phyloP scores from a whole-genome alignment of 2,329 filamentous ascomycete species.

The Monilinia polystroma region DNA sequence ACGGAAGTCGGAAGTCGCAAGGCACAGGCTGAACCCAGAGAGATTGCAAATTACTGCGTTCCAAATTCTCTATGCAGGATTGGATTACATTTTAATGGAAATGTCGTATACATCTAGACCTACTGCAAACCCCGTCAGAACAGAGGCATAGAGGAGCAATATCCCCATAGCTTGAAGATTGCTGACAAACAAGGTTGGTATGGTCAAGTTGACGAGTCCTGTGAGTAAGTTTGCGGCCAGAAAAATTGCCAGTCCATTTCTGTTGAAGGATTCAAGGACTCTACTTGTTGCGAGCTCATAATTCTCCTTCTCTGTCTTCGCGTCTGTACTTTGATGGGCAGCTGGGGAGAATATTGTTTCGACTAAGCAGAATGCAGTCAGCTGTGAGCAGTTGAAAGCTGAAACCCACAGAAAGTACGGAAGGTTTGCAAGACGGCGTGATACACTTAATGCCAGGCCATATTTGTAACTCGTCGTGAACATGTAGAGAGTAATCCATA shows the following conservation, averaged over 20 bases:
- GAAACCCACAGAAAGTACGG: constrained; percentile 91
- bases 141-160: constrained; percentile 68
- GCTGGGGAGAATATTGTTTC: constrained; percentile 77
- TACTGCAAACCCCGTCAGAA: constrained; percentile 67
- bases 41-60: constrained; percentile 9
- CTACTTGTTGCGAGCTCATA: constrained; percentile 72
- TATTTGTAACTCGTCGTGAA: constrained; percentile 66
- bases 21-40: constrained; percentile 5
- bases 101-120: constrained; percentile 51
- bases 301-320: constrained; percentile 59
- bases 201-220: constrained; percentile 80
- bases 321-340: constrained; percentile 54
- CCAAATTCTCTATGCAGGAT: not conserved
- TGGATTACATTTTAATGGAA: constrained; percentile 24
- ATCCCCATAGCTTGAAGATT: constrained; percentile 68
- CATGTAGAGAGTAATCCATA: constrained; percentile 71
- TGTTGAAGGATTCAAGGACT: constrained; percentile 81
- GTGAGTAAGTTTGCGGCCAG: constrained; percentile 86
- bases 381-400: constrained; percentile 85
- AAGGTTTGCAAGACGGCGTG: constrained; percentile 85
- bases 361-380: constrained; percentile 73
- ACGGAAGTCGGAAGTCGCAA: not conserved
- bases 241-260: constrained; percentile 84
- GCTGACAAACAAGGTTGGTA: constrained; percentile 75
- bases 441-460: constrained; percentile 74